Evolutionary conservation across 495 filamentous ascomycete species (phyloP).

Genomic region (Aspergillus ellipticus): DNA sequence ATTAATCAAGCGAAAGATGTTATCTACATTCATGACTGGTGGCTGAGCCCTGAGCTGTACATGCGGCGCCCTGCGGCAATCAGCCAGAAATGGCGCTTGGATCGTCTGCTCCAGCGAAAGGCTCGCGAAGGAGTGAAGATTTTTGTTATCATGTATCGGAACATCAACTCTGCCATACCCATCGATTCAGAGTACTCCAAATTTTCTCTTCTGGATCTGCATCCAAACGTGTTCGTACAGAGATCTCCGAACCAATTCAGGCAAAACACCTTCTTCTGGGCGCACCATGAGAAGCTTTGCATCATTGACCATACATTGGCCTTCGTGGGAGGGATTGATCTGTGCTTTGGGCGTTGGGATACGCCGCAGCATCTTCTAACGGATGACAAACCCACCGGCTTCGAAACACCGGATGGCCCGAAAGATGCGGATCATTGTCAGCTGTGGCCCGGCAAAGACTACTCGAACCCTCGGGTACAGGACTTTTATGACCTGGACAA

Average conservation of each 20-base stretch:
- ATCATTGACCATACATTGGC: constrained; percentile 95
- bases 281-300: constrained; percentile 95
- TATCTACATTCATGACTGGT: constrained; percentile 99
- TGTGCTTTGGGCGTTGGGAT: constrained; percentile 98
- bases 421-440: constrained; percentile 95
- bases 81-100: constrained; percentile 97
- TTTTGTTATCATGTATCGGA: constrained; percentile 97
- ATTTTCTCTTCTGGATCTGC: constrained; percentile 91
- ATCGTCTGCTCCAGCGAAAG: constrained; percentile 90
- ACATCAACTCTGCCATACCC: constrained; percentile 95
- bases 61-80: constrained; percentile 93
- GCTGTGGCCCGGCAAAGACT: constrained; percentile 97
- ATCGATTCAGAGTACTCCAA: constrained; percentile 99
- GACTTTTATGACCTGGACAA: constrained; percentile 94
- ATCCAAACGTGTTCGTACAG: constrained; percentile 94
- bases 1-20: constrained; percentile 98
- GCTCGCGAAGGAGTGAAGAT: constrained; percentile 95
- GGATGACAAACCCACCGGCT: constrained; percentile 94
- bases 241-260: constrained; percentile 95
- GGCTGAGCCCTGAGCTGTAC: constrained; percentile 95
- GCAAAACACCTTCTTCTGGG: constrained; percentile 99
- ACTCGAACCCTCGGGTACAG: constrained; percentile 91
- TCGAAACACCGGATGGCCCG: constrained; percentile 70
- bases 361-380: constrained; percentile 85
- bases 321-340: constrained; percentile 93